Evolutionary conservation across 2,329 filamentous ascomycete genomes (phyloP), one percentile per base, ranked within the genome.

Genomic region (Epichloe elymi): DNA sequence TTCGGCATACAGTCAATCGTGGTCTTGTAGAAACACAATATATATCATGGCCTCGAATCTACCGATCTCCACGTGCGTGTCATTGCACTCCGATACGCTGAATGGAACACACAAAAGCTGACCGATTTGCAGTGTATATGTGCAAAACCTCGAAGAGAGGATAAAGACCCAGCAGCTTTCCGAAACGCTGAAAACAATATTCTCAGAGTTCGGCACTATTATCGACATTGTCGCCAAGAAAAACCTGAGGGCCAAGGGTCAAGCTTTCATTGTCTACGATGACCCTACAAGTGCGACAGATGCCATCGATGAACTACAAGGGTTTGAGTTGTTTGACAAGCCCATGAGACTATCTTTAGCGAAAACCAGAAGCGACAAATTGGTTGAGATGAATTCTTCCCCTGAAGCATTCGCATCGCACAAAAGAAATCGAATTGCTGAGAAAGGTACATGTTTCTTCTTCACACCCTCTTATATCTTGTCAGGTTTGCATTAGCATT

Each of bases 261-360:
- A 98, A 70, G 93, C 93, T 0, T 98, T 98, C 64, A 72, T 98
- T 47, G 89, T 97, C 44, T 97, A 89, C 65, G 88, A 94, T 60
- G 78, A 74, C 54, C 73, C 84, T n/a, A 85, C 89, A 51, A 80
- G 83, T n/a, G 90, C 90, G 3, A 73, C 78, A 49, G 78, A 81
- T 56, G 91, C 93, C 17, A 85, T 96, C 55, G 87, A 95, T 48
- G 88, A 95, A 59, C 76, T 94, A 55, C 86, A 96, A 61, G 91
- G 88, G 8, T 98, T 98, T 66, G 86, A 94, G 59, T 72, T 98
- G 4, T 95, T 95, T 61, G 88, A 86, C 47, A 95, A 96, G 70
- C 83, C 86, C 1, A 94, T 98, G 83, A 78, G 83, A 54, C 68
- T 96, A 36, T 84, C 88, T 15, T 83, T 88, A 62, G 93, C 93